Base-by-base conservation (phyloP, 306 rosid species). In the Adenanthera pavonina region DNA sequence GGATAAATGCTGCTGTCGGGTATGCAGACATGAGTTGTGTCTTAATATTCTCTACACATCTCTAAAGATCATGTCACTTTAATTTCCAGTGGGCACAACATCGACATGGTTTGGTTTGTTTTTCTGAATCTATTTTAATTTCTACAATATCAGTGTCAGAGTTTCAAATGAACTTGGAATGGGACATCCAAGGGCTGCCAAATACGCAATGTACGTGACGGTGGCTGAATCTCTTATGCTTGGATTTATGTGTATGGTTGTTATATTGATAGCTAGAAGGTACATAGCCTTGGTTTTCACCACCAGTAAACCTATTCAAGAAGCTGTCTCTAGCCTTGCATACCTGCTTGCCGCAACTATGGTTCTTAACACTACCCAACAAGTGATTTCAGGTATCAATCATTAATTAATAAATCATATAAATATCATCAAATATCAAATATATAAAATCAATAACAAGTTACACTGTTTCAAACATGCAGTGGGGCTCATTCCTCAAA, bases 1-100 rank as follows among this genome's bases (percentile, higher is more conserved):
- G 94, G 41, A 81, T 88, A 34, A 90, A 90, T 85, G 92, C 92
- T 20, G 92, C 92, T 9, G 74, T 90, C 43, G 85, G 94, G 92
- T 86, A 81, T 9, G 43, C 8, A 53, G 9, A 67, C 48, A 30
- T 34, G 44, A 66, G 8, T 19, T 54, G 6, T 56, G 62, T 17
- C 52, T 8, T 48, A 11, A 6, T 46, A 3, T 46, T 11, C 1
- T 46, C 51, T 44, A 46, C 46, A 41, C 46, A 41, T 25, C 30
- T 25, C 30, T 25, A 25, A 25, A 25, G 30, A 25, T 25, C 30
- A 25, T 25, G 30, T 25, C 30, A 25, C 30, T 25, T 25, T 25
- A 25, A 25, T 25, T 25, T 25, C 30, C 30, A 25, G 30, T 25
- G 30, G 30, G 30, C 30, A 25, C 30, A 25, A 25, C 30, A 25